These are phyloP conservation scores for Crepidotus variabilis DNA, from an alignment of 768 basidiomycete genomes.

Conservation along the genomic window DNA sequence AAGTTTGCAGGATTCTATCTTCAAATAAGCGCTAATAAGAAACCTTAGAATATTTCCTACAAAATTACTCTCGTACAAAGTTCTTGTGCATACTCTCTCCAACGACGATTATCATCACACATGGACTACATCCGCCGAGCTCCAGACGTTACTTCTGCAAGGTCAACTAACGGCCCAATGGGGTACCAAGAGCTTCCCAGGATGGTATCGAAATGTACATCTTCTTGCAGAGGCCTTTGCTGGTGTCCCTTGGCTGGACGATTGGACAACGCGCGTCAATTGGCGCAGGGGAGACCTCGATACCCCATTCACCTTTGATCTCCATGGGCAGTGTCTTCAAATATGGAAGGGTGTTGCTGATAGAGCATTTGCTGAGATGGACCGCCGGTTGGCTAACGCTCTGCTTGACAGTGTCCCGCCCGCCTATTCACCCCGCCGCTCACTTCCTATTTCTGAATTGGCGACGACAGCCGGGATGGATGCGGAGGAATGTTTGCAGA, in stretches of 20 bases:
- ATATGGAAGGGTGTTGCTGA: background rate
- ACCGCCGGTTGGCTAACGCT: background rate
- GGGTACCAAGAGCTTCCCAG: background rate
- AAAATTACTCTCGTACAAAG: too few species aligned
- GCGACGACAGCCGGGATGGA: too few species aligned
- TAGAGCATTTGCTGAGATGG: background rate
- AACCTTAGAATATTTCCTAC: background rate
- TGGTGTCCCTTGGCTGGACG: background rate
- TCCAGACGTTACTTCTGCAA: background rate
- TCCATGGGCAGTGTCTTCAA: background rate
- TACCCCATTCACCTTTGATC: background rate
- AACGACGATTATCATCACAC: too few species aligned
- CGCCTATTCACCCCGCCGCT: too few species aligned
- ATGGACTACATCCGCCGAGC: background rate
- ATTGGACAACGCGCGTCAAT: background rate
- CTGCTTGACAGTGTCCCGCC: background rate
- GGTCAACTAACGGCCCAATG: background rate
- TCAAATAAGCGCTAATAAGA: background rate
- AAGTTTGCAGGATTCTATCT: background rate
- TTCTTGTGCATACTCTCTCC: too few species aligned
- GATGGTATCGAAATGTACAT: background rate
- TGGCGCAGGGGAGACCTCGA: background rate
- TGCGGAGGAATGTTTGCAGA: too few species aligned
- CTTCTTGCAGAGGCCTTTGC: background rate
- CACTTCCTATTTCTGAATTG: too few species aligned